These are phyloP conservation scores for Picea abies DNA, from an alignment of 83 land plant genomes.

Conservation along the genomic window DNA sequence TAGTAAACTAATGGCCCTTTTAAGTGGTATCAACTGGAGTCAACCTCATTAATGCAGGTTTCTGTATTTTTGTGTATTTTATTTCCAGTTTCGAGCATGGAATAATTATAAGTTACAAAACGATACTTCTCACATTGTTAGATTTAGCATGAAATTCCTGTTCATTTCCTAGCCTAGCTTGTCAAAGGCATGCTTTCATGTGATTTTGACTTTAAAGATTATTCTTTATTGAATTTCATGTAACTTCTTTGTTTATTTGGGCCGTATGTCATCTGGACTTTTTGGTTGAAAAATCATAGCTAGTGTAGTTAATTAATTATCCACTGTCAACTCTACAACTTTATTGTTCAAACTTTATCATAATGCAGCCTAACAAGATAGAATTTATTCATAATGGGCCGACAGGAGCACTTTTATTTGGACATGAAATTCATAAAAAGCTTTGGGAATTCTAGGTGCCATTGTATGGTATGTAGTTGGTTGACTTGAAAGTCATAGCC, in stretches of 20 bases:
- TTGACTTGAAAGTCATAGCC: not conserved
- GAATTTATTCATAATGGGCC: not conserved
- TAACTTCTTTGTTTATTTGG: not conserved
- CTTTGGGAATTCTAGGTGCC: not conserved
- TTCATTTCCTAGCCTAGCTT: not conserved
- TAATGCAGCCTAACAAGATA: not conserved
- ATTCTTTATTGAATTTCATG: not conserved
- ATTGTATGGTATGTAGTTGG: too few relatives aligned
- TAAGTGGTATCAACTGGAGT: not conserved
- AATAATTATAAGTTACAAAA: not conserved
- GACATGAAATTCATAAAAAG: not conserved
- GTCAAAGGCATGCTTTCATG: not conserved
- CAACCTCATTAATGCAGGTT: not conserved
- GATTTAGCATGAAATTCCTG: not conserved
- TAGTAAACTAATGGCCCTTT: not conserved
- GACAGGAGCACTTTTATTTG: not conserved
- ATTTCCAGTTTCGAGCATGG: not conserved
- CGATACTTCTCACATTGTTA: not conserved
- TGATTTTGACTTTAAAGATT: not conserved
- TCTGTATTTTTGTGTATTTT: not conserved
- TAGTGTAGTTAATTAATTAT: not conserved
- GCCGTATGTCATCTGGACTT: not conserved
- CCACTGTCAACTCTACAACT: not conserved
- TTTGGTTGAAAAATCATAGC: not conserved
- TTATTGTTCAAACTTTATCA: not conserved